Evolutionary conservation across 768 basidiomycete genomes (phyloP).

Genomic region (Trichaptum fuscoviolaceum): DNA sequence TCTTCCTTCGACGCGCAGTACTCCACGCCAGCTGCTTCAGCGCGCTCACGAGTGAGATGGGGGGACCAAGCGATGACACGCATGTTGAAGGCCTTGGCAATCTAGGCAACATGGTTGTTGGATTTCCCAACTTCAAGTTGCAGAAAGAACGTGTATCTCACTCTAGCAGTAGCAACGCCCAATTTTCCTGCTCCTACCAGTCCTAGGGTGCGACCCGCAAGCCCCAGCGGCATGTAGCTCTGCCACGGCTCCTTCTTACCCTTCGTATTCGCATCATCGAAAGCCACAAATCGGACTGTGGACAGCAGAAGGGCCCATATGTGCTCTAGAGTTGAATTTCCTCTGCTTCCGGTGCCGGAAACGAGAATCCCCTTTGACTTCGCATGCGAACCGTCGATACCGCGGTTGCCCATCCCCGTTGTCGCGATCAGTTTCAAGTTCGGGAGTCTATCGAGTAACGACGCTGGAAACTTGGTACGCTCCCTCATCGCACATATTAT

Average conservation of each 20-base stretch:
- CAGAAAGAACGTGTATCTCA: slow-evolving; percentile 18
- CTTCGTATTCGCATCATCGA: slow-evolving; percentile 46
- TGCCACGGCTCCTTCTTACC: slow-evolving; percentile 49
- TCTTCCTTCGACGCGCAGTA: slow-evolving; percentile 46
- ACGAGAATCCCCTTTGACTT: slow-evolving; percentile 45
- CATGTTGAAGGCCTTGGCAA: slow-evolving; percentile 57
- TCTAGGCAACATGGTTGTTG: slow-evolving; percentile 26
- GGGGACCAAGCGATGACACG: slow-evolving; percentile 61
- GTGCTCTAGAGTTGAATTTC: slow-evolving; percentile 53
- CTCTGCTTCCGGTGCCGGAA: slow-evolving; percentile 39
- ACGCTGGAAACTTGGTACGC: slow-evolving; percentile 49
- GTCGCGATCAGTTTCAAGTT: slow-evolving; percentile 57
- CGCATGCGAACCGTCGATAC: slow-evolving; percentile 45
- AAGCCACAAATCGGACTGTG: slow-evolving; percentile 41
- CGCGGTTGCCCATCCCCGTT: slow-evolving; percentile 45
- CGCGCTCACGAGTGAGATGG: slow-evolving; percentile 53
- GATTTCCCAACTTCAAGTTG: neutral
- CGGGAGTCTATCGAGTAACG: slow-evolving; percentile 49
- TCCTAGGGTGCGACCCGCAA: slow-evolving; percentile 52
- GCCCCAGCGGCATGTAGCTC: slow-evolving; percentile 41
- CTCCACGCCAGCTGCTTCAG: slow-evolving; percentile 45
- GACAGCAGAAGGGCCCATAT: slow-evolving; percentile 61
- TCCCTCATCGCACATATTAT: slow-evolving; percentile 67
- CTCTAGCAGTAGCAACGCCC: slow-evolving; percentile 47
- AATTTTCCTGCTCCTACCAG: slow-evolving; percentile 58